phyloP scores from a whole-genome alignment of 768 basidiomycete species.

The Pleurotus cornucopiae region DNA sequence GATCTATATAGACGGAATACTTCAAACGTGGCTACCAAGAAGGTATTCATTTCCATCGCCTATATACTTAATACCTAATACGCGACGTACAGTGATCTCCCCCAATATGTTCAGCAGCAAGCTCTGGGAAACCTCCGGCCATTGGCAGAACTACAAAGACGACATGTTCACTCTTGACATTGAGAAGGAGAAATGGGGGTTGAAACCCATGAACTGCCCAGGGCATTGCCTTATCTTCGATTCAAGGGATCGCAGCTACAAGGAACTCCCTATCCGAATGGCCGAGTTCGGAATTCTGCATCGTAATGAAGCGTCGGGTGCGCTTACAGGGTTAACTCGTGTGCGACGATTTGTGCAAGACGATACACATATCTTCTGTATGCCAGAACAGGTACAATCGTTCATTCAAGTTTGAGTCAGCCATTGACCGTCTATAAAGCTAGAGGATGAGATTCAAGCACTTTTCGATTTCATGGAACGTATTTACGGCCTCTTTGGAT shows the following conservation, averaged over 20 bases:
- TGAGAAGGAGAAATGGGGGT: slow-evolving; percentile 93
- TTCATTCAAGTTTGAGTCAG: neutral
- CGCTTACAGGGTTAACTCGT: slow-evolving; percentile 87
- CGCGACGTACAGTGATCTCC: slow-evolving; percentile 67
- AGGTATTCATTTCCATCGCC: slow-evolving; percentile 38
- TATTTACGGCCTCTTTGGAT: slow-evolving; percentile 91
- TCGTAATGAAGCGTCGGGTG: slow-evolving; percentile 94
- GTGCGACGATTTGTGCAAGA: slow-evolving; percentile 96
- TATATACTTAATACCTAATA: neutral
- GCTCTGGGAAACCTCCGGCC: slow-evolving; percentile 97
- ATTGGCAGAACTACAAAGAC: slow-evolving; percentile 97
- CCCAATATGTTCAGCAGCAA: slow-evolving; percentile 97
- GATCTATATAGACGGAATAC: slow-evolving; percentile 69
- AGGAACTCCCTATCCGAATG: slow-evolving; percentile 94
- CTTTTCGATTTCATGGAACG: slow-evolving; percentile 95
- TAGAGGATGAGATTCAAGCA: slow-evolving; percentile 80
- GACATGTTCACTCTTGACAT: slow-evolving; percentile 95
- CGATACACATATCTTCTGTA: slow-evolving; percentile 98
- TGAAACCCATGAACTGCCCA: slow-evolving; percentile 99
- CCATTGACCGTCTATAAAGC: slow-evolving; percentile 34
- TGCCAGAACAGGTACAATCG: slow-evolving; percentile 71
- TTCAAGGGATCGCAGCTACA: slow-evolving; percentile 88
- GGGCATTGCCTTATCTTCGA: slow-evolving; percentile 97
- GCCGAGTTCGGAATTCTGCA: slow-evolving; percentile 98
- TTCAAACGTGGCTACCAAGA: slow-evolving; percentile 95